Conservation (phyloP, 75 land plant genomes). For the Pseudotsuga menziesii region DNA sequence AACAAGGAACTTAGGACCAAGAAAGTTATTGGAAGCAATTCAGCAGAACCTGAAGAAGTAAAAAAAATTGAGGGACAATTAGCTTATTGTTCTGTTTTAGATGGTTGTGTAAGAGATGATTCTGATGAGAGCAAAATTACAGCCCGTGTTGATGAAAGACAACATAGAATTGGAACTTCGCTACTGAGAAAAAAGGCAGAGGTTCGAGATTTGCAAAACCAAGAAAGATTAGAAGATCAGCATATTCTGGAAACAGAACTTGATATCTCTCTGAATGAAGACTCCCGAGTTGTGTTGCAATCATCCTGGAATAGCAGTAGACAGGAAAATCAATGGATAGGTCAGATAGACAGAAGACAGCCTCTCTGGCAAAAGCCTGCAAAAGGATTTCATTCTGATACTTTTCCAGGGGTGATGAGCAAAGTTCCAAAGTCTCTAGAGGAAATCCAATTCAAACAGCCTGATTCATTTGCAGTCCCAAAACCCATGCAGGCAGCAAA, state of each 20-base stretch:
- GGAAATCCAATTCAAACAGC: constrained; percentile 1
- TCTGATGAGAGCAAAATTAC: neutral
- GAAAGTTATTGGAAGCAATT: neutral
- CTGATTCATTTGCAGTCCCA: neutral
- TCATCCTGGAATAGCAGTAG: constrained; percentile 3
- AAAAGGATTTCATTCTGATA: constrained; percentile 4
- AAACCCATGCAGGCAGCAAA: neutral
- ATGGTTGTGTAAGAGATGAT: neutral
- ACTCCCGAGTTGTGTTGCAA: neutral
- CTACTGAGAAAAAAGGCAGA: constrained; percentile 2
- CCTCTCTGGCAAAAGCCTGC: neutral
- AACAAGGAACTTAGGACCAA: neutral
- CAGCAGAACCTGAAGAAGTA: constrained; percentile 3
- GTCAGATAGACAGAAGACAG: neutral
- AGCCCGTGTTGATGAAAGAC: constrained; percentile 5
- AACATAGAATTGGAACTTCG: neutral
- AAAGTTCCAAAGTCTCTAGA: neutral
- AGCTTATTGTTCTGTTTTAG: neutral
- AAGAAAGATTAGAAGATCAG: constrained; percentile 7
- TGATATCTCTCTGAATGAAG: constrained; percentile 7
- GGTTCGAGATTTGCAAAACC: neutral
- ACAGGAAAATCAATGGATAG: constrained; percentile 5
- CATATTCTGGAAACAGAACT: constrained; percentile 9
- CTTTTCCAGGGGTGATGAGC: neutral
- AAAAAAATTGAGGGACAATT: neutral